phyloP scores from a whole-genome alignment of 2,329 filamentous ascomycete species.

The Ampelomyces quisqualis region DNA sequence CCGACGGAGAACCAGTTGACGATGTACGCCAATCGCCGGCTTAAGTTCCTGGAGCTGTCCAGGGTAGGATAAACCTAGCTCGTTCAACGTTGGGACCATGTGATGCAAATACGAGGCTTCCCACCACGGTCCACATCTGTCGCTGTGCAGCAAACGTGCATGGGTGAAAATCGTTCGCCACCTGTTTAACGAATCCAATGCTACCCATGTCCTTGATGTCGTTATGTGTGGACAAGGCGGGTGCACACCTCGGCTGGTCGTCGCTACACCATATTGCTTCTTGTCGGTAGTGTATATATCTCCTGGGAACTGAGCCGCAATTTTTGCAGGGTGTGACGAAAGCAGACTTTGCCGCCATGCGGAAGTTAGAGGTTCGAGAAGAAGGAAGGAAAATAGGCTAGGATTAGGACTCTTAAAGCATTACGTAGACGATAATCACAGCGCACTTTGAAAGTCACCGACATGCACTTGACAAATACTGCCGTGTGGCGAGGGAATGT shows the following conservation, averaged over 20 bases:
- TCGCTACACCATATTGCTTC: conserved; percentile 17
- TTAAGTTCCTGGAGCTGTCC: background rate
- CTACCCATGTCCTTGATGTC: background rate
- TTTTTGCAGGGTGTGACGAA: conserved; percentile 9
- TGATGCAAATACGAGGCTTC: background rate
- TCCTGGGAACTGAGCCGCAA: conserved; percentile 18
- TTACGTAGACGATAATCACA: background rate
- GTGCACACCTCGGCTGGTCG: background rate
- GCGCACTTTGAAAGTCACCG: conserved; percentile 5
- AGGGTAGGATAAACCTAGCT: background rate
- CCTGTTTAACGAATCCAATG: background rate
- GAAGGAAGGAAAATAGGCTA: background rate
- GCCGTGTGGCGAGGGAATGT: no score
- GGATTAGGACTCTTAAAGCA: background rate
- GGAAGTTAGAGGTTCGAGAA: background rate
- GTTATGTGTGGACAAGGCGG: background rate
- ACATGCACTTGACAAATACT: conserved; percentile 4
- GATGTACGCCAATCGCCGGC: background rate
- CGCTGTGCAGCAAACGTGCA: background rate
- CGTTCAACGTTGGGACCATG: background rate
- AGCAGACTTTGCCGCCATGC: conserved; percentile 4
- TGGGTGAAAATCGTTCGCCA: background rate
- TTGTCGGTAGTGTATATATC: conserved; percentile 11
- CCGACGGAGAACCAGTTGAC: background rate
- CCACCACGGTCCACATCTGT: no score